Evolutionary conservation across 495 filamentous ascomycete species (phyloP), one percentile per base, ranked within the genome.

Genomic region (Schizothecium vesticola): DNA sequence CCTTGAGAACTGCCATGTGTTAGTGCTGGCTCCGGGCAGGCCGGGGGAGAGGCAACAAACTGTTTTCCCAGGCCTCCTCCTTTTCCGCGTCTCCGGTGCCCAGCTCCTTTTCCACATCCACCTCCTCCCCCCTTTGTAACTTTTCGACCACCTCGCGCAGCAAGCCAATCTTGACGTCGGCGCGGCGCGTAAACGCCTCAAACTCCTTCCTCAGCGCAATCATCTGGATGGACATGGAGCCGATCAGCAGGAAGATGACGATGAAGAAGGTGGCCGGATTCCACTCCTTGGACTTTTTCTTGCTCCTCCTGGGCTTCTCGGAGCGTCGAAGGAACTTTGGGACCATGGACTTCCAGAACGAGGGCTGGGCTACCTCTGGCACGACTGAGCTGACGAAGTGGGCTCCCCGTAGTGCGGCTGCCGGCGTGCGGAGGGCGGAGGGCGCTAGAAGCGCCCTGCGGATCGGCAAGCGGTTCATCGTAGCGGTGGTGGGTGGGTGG

Each of bases 181-280:
- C 87, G 64, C 87, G 86, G 60, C 93, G 87, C 70, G 80, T 86
- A 70, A 91, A 94, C 2, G 86, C 85, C 11, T 83, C 81, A 72
- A 87, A 92, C 16, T 94, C 88, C 65, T 90, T 91, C 76, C 87
- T 90, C 69, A 98, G 75, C 8, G 87, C 82, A 67, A 99, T 90
- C 86, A 94, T 89, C 69, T 97, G 90, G 71, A 99, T 97, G 13
- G 93, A 89, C 79, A 97, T 94, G 67, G 92, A 96, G 2, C 95
- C 96, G 70, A 97, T 94, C 68, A 97, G 84, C 56, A 97, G 83
- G 73, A 92, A 93, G 64, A 97, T 93, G 74, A 92, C 80, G 72
- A 99, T 95, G 81, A 90, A 97, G 73, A 93, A 93, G 1, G 92
- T 97, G 16, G 92, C 92, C 1, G 95, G 96, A 71, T 97, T 98